phyloP scores from a whole-genome alignment of 805 yeast genomes.

The Danielia reshetovae region DNA sequence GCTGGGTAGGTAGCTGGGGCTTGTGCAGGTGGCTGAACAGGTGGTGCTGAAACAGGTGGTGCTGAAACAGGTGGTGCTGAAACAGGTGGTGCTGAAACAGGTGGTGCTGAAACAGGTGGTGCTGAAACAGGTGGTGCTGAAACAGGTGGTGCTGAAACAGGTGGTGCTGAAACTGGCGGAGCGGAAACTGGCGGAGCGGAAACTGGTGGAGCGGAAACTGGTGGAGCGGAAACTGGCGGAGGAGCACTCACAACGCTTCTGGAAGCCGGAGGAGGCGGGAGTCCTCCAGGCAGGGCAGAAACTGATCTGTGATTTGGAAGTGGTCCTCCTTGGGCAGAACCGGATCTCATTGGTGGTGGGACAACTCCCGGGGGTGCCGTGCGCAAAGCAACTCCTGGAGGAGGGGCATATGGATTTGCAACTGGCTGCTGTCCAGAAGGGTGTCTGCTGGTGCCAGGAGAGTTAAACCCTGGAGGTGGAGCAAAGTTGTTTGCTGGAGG shows the following conservation, averaged over 20 bases:
- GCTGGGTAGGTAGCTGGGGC: slow-evolving; percentile 11
- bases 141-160: slow-evolving; percentile 21
- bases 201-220: slow-evolving; percentile 6
- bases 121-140: slow-evolving; percentile 30
- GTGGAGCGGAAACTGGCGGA: slow-evolving; percentile 31
- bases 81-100: slow-evolving; percentile 17
- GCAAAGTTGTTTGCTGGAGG: slow-evolving; percentile 19
- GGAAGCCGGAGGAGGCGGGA: background rate
- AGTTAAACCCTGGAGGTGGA: slow-evolving; percentile 5
- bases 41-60: slow-evolving; percentile 4
- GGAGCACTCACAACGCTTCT: background rate
- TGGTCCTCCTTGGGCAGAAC: background rate
- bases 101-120: slow-evolving; percentile 8
- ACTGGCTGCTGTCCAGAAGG: background rate
- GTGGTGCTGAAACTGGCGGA: slow-evolving; percentile 18
- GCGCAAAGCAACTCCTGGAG: background rate
- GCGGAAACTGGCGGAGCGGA: slow-evolving; percentile 1
- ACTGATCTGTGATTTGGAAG: background rate
- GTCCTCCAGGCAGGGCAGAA: background rate
- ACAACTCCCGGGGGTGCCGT: background rate
- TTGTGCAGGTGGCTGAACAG: background rate
- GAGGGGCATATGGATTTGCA: slow-evolving; percentile 2
- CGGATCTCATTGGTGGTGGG: background rate
- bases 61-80: slow-evolving; percentile 29
- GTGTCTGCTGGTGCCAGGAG: slow-evolving; percentile 3